Evolutionary conservation across 164 flowering plant genomes (phyloP).

Genomic region (Chimonanthus salicifolius): DNA sequence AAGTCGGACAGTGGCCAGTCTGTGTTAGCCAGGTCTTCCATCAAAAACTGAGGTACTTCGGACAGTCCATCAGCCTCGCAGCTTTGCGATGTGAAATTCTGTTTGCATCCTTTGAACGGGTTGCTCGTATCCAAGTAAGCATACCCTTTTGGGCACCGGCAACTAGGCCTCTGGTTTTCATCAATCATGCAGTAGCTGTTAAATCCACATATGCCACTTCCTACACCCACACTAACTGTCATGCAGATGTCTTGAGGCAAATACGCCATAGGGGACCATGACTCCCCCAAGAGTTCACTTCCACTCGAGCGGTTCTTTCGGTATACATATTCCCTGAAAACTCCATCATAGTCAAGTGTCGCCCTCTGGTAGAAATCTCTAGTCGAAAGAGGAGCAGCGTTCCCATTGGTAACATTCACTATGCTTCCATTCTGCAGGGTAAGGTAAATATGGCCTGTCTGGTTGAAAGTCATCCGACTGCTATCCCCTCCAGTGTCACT

Average conservation of each 20-base stretch:
- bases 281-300: background rate
- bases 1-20: slow-evolving; percentile 11
- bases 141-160: slow-evolving; percentile 35
- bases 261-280: slow-evolving; percentile 11
- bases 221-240: background rate
- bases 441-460: slow-evolving; percentile 27
- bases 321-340: slow-evolving; percentile 27
- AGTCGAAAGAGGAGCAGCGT: background rate
- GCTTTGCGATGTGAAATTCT: slow-evolving; percentile 19
- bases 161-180: slow-evolving; percentile 16
- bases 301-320: slow-evolving; percentile 11
- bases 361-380: slow-evolving; percentile 30
- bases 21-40: background rate
- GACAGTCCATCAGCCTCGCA: slow-evolving; percentile 11
- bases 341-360: slow-evolving; percentile 40
- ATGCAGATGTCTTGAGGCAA: slow-evolving; percentile 21
- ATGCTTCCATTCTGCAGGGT: slow-evolving; percentile 11
- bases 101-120: slow-evolving; percentile 36
- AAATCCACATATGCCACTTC: slow-evolving; percentile 33
- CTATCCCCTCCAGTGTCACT: slow-evolving; percentile 3
- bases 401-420: background rate
- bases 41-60: background rate
- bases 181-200: slow-evolving; percentile 30
- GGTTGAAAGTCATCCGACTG: slow-evolving; percentile 26
- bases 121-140: slow-evolving; percentile 33